phyloP scores from a whole-genome alignment of 768 basidiomycete species.

The Pleurotus salmoneostramineus region DNA sequence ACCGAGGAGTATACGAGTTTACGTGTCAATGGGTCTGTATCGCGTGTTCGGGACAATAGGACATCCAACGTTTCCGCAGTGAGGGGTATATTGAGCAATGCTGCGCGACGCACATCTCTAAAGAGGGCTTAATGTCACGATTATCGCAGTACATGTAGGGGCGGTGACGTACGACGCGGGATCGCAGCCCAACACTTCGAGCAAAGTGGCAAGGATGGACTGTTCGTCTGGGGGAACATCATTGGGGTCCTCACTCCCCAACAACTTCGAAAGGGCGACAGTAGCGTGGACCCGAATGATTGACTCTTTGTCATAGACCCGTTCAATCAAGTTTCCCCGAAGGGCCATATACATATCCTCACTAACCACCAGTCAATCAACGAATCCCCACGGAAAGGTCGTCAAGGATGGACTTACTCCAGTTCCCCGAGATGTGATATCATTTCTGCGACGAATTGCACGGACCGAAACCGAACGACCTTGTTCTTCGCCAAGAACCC shows the following conservation, averaged over 20 bases:
- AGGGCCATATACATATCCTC: constrained; percentile 78
- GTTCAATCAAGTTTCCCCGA: constrained; percentile 63
- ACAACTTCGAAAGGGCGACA: constrained; percentile 73
- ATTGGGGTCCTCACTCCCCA: constrained; percentile 63
- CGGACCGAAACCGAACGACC: constrained; percentile 73
- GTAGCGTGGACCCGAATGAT: constrained; percentile 82
- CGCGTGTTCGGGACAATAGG: constrained; percentile 78
- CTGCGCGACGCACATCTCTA: constrained; percentile 90
- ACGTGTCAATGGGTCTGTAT: constrained; percentile 78
- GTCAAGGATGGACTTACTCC: constrained; percentile 55
- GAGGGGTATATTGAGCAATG: constrained; percentile 73
- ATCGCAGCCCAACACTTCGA: constrained; percentile 70
- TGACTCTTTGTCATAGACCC: constrained; percentile 85
- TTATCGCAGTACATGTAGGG: neutral
- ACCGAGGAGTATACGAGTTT: constrained; percentile 72
- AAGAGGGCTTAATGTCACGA: neutral
- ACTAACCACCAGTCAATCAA: constrained; percentile 33
- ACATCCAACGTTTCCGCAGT: constrained; percentile 55
- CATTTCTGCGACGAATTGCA: constrained; percentile 82
- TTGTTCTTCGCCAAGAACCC: constrained; percentile 94
- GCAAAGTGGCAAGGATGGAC: constrained; percentile 60
- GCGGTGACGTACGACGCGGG: constrained; percentile 50
- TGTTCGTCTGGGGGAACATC: constrained; percentile 45
- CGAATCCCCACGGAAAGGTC: neutral
- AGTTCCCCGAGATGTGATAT: constrained; percentile 84